Conservation (phyloP, 2,329 filamentous ascomycete species). For the Teratosphaeria gauchensis region DNA sequence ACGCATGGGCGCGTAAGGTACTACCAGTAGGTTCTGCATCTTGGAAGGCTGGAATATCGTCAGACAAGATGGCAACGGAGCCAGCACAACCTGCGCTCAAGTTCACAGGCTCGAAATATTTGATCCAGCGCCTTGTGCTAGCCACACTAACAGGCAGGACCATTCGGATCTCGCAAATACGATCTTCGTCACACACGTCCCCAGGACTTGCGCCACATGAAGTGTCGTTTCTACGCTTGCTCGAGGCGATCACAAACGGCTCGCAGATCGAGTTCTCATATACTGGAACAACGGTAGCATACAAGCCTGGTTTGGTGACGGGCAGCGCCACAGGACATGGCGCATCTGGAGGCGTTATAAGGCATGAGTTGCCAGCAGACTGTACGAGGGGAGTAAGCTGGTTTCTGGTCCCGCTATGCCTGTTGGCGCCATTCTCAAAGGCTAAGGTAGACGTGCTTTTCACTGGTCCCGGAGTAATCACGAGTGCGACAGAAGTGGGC, state of each 20-base stretch:
- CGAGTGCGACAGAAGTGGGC: conserved; percentile 68
- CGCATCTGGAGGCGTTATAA: conserved; percentile 61
- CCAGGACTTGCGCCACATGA: conserved; percentile 88
- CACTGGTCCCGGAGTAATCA: conserved; percentile 85
- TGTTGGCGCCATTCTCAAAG: conserved; percentile 90
- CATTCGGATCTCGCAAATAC: conserved; percentile 88
- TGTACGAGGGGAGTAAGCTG: conserved; percentile 79
- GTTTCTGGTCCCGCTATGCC: conserved; percentile 79
- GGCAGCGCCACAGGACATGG: conserved; percentile 70
- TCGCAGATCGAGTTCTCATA: conserved; percentile 91
- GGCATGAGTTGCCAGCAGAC: conserved; percentile 67
- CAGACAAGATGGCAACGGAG: conserved; percentile 15
- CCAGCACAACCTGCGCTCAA: conserved; percentile 21
- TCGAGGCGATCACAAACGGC: conserved; percentile 93
- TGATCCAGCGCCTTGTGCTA: conserved; percentile 76
- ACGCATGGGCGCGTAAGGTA: neutral
- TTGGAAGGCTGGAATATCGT: neutral
- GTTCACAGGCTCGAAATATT: conserved; percentile 75
- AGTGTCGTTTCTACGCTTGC: conserved; percentile 86
- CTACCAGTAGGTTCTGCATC: neutral
- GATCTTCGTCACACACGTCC: conserved; percentile 71
- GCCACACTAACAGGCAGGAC: conserved; percentile 84
- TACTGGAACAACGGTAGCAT: conserved; percentile 86
- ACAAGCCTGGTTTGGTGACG: conserved; percentile 84
- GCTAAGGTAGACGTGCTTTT: conserved; percentile 83